These are phyloP conservation scores for Cercophora newfieldiana DNA, from an alignment of 495 filamentous ascomycete genomes.

Conservation along the genomic window DNA sequence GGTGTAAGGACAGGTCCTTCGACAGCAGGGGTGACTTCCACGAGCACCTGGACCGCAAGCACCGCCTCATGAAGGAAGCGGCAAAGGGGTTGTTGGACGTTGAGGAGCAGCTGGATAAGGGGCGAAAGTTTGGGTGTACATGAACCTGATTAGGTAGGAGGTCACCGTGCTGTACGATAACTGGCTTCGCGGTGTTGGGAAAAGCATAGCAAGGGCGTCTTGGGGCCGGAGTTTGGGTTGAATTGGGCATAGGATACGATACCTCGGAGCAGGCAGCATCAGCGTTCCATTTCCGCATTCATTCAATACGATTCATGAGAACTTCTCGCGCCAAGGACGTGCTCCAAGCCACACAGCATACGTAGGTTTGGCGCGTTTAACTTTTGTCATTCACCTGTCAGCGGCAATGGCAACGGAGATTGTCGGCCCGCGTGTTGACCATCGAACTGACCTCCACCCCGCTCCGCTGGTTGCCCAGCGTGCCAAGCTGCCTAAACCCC, in stretches of 20 bases:
- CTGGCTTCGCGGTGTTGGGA: neutral
- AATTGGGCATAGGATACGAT: neutral
- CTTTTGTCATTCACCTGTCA: neutral
- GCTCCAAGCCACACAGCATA: neutral
- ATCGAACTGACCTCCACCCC: neutral
- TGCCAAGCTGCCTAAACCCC: neutral
- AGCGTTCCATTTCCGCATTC: neutral
- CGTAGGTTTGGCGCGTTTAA: neutral
- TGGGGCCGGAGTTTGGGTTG: neutral
- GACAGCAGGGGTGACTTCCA: constrained; percentile 30
- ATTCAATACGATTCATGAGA: neutral
- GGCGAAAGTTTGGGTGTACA: constrained; percentile 31
- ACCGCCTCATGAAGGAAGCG: constrained; percentile 21
- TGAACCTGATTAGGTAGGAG: neutral
- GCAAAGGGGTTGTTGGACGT: constrained; percentile 22
- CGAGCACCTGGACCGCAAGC: constrained; percentile 30
- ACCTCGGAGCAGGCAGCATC: neutral
- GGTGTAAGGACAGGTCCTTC: constrained; percentile 21
- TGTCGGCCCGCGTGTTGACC: neutral
- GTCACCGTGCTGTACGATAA: neutral
- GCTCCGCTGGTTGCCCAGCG: neutral
- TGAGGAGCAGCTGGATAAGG: constrained; percentile 31
- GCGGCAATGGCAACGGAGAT: neutral
- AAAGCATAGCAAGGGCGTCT: neutral
- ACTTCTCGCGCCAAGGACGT: neutral